Evolutionary conservation across 148 eudicot genomes (phyloP).

Genomic region (Polygonum aviculare): DNA sequence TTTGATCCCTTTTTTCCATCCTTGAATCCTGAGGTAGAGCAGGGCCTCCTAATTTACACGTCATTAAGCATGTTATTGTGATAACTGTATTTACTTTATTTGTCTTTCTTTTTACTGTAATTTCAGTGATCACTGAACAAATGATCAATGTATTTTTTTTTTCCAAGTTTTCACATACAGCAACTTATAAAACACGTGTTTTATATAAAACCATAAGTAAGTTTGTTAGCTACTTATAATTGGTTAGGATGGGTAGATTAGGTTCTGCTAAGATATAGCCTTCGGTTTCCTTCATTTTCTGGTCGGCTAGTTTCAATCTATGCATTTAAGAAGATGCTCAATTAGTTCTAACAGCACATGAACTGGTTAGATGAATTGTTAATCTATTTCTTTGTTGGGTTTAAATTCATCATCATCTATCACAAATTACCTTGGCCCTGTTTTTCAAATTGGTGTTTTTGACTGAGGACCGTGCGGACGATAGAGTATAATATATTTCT

Average conservation of each 20-base stretch:
- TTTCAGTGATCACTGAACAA: background rate
- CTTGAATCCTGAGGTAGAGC: slow-evolving; percentile 3
- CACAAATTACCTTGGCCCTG: too few species aligned
- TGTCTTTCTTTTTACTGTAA: background rate
- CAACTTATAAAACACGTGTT: background rate
- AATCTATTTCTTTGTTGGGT: too few species aligned
- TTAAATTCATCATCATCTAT: background rate
- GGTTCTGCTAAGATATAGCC: background rate
- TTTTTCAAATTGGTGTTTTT: too few species aligned
- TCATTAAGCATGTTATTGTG: slow-evolving; percentile 3
- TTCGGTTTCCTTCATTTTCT: background rate
- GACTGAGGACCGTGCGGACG: too few species aligned
- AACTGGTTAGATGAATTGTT: too few species aligned
- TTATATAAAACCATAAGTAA: background rate
- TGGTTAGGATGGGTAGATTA: background rate
- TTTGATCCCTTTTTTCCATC: slow-evolving; percentile 4
- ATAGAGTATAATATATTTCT: background rate
- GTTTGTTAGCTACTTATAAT: background rate
- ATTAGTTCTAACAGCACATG: background rate
- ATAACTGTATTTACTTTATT: background rate
- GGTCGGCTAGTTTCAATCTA: background rate
- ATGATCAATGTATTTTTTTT: slow-evolving; percentile 1
- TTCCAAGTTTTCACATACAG: background rate
- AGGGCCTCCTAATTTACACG: slow-evolving; percentile 9
- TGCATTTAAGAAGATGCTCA: background rate